Base-by-base conservation (phyloP, 1,284 basidiomycete genomes). In the Inonotus obliquus region DNA sequence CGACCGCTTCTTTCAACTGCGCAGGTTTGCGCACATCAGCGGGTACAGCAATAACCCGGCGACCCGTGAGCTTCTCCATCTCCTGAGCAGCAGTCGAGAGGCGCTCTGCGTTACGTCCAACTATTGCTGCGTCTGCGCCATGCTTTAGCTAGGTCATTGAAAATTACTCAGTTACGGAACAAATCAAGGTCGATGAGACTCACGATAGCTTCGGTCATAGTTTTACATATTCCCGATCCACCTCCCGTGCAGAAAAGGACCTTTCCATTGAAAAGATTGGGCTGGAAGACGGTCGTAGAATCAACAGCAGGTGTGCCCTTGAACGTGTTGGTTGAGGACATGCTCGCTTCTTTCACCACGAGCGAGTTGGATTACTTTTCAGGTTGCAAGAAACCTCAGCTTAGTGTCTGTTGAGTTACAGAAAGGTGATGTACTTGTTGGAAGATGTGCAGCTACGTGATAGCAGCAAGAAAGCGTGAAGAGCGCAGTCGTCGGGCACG, bases 211-310 rank as follows among this genome's bases (percentile, higher is more conserved):
- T 92, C 84, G 41, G 89, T 91, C 87, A 98, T 95, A 56, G 79
- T 84, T 68, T 91, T 89, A 76, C 96, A 95, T 75, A 99, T 98
- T 11, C 96, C 96, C 64, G 91, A 91, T 6, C 92, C 85, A 55
- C 92, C 92, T 52, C 92, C 92, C 0, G 94, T 97, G 74, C 91
- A 94, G 76, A 98, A 96, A 19, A 96, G 81, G 13, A 98, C 94
- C 73, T 96, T 97, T 68, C 92, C 94, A 67, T 87, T 85, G 83
- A 97, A 97, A 44, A 97, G 80, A 68, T 92, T 87, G 2, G 79
- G 71, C 67, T 84, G 86, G 81, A 96, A 97, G 49, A 90, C 78
- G 32, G 80, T 69, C 0, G 77, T 81, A 1, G 89, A 89, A 63
- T 77, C 75, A 29, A 75, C 74, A 10, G 81, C 70, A 23, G 44